These are phyloP conservation scores for Backusella macrospora DNA, from an alignment of 192 early-diverging fungal genomes.

Conservation along the genomic window DNA sequence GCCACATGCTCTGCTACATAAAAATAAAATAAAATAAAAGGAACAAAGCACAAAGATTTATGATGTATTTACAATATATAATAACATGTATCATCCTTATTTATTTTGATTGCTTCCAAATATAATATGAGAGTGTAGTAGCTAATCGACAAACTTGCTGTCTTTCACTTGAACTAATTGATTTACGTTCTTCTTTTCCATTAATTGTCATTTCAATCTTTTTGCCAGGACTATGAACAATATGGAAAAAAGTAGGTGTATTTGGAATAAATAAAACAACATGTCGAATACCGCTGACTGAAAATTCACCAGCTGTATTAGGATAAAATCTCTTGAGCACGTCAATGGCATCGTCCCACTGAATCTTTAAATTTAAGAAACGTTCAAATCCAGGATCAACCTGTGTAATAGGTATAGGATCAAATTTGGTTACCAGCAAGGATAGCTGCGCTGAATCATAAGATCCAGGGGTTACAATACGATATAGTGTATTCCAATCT, in stretches of 20 bases:
- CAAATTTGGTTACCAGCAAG: neutral
- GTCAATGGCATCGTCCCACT: slow-evolving; percentile 24
- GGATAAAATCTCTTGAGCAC: slow-evolving; percentile 25
- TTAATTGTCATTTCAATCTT: slow-evolving; percentile 7
- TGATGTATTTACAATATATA: neutral
- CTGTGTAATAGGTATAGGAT: neutral
- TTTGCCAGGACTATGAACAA: slow-evolving; percentile 14
- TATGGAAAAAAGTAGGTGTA: slow-evolving; percentile 21
- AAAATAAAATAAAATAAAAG: neutral
- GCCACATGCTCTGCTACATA: no score
- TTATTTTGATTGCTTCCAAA: slow-evolving; percentile 25
- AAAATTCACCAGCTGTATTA: slow-evolving; percentile 23
- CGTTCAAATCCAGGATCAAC: slow-evolving; percentile 23
- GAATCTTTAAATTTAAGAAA: slow-evolving; percentile 24
- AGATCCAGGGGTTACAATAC: slow-evolving; percentile 3
- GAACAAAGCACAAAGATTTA: neutral
- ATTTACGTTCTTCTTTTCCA: slow-evolving; percentile 1
- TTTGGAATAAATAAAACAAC: slow-evolving; percentile 33
- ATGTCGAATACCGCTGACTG: neutral
- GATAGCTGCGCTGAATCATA: neutral
- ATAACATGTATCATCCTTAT: neutral
- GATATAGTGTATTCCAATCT: slow-evolving; percentile 35
- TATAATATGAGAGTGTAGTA: slow-evolving; percentile 26
- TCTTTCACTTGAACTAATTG: slow-evolving; percentile 4
- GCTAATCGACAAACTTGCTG: slow-evolving; percentile 5